phyloP scores from a whole-genome alignment of 768 basidiomycete genomes.

The Gyrodon lividus region DNA sequence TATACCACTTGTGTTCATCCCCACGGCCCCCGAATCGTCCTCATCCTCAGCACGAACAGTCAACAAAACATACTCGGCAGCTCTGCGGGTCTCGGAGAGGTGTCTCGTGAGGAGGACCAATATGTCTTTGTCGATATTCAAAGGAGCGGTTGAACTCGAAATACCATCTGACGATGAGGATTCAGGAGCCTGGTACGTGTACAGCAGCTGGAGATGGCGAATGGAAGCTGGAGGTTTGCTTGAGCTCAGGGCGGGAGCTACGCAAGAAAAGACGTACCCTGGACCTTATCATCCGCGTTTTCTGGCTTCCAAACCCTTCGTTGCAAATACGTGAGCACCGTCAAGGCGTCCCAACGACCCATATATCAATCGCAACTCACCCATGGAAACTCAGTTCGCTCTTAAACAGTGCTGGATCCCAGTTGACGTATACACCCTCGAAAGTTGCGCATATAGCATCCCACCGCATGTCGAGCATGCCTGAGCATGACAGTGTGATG shows the following conservation, averaged over 20 bases:
- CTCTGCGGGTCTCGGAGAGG: constrained; percentile 53
- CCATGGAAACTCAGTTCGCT: constrained; percentile 59
- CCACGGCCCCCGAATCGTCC: constrained; percentile 22
- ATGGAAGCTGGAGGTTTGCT: constrained; percentile 32
- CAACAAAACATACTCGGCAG: constrained; percentile 68
- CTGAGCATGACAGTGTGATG: constrained; percentile 26
- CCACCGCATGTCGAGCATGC: constrained; percentile 68
- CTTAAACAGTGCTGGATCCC: constrained; percentile 71
- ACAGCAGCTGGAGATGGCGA: constrained; percentile 42
- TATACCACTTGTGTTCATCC: constrained; percentile 30
- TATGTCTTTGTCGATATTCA: constrained; percentile 45
- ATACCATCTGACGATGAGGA: background rate
- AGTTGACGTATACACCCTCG: constrained; percentile 81
- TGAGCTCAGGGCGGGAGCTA: background rate
- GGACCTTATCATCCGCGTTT: constrained; percentile 31
- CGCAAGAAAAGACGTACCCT: constrained; percentile 32
- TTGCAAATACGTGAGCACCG: background rate
- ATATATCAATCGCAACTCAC: constrained; percentile 37
- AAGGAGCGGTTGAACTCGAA: background rate
- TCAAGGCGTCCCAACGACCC: background rate
- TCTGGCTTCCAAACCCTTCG: constrained; percentile 46
- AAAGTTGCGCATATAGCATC: constrained; percentile 71
- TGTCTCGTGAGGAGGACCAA: constrained; percentile 87
- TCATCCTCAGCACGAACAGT: constrained; percentile 43
- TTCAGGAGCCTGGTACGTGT: constrained; percentile 19